Conservation (phyloP, 2,329 filamentous ascomycete species). For the Alternaria brassicae region DNA sequence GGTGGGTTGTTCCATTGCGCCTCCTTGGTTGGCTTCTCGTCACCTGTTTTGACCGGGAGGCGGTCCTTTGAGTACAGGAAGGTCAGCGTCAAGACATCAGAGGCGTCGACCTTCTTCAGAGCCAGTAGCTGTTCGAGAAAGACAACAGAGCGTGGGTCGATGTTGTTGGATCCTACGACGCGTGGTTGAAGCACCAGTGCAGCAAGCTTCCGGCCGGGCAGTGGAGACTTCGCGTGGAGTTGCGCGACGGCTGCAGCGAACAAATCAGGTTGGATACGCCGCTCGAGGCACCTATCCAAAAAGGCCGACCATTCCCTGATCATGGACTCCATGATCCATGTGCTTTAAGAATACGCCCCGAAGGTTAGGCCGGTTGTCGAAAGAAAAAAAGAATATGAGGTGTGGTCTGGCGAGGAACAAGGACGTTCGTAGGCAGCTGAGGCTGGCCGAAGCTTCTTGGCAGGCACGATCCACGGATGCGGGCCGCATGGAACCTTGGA, state of each 20-base stretch:
- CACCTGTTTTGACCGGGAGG: conserved; percentile 29
- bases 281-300: conserved; percentile 46
- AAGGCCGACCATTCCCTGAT: conserved; percentile 45
- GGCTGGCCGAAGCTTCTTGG: conserved; percentile 15
- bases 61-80: conserved; percentile 48
- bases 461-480: conserved; percentile 6
- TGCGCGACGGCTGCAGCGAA: conserved; percentile 45
- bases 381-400: conserved; percentile 7
- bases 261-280: conserved; percentile 39
- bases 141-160: conserved; percentile 47
- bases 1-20: conserved; percentile 44
- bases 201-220: conserved; percentile 47
- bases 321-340: conserved; percentile 45
- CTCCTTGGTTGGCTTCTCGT: conserved; percentile 28
- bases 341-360: conserved; percentile 10
- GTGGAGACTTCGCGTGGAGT: conserved; percentile 44
- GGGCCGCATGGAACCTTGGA: background rate
- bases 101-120: conserved; percentile 43
- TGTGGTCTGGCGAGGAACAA: conserved; percentile 12
- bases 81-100: conserved; percentile 43
- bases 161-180: conserved; percentile 28
- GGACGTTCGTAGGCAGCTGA: conserved; percentile 15
- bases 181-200: conserved; percentile 45
- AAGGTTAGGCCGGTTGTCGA: background rate
- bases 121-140: conserved; percentile 47